These are phyloP conservation scores for Thecaphora frezii DNA, from an alignment of 1,284 basidiomycete species.

Conservation along the genomic window DNA sequence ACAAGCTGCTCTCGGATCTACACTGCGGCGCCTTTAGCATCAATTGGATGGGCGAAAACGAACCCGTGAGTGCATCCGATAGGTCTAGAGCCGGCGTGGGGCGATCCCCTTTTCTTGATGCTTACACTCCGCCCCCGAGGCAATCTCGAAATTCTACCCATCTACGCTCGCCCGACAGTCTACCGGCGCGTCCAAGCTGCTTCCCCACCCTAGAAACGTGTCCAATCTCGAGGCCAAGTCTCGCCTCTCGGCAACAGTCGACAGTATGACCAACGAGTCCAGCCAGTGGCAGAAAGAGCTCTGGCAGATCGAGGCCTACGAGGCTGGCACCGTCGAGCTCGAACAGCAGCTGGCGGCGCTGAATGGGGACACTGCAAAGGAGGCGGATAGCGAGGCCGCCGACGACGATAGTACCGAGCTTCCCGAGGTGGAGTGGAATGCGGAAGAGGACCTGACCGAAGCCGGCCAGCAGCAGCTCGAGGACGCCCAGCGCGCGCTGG, in stretches of 20 bases:
- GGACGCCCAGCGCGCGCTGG: constrained; percentile 28
- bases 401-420: neutral
- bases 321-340: constrained; percentile 26
- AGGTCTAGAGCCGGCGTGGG: too few relatives aligned
- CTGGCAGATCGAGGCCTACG: constrained; percentile 27
- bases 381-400: constrained; percentile 7
- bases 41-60: constrained; percentile 39
- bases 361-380: too few relatives aligned
- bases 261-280: constrained; percentile 34
- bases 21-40: constrained; percentile 46
- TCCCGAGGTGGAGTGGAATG: neutral
- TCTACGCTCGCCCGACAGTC: neutral
- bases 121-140: too few relatives aligned
- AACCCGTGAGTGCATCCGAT: constrained; percentile 14
- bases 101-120: too few relatives aligned
- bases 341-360: constrained; percentile 19
- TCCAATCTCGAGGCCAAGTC: constrained; percentile 38
- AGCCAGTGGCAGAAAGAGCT: constrained; percentile 39
- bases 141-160: too few relatives aligned
- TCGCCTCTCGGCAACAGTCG: constrained; percentile 32
- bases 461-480: constrained; percentile 24
- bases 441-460: constrained; percentile 22
- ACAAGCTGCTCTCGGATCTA: constrained; percentile 41
- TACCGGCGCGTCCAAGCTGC: constrained; percentile 9
- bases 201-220: constrained; percentile 45